Evolutionary conservation across 2,329 filamentous ascomycete genomes (phyloP), one percentile per base, ranked within the genome.

Genomic region (Elsinoe perseae): DNA sequence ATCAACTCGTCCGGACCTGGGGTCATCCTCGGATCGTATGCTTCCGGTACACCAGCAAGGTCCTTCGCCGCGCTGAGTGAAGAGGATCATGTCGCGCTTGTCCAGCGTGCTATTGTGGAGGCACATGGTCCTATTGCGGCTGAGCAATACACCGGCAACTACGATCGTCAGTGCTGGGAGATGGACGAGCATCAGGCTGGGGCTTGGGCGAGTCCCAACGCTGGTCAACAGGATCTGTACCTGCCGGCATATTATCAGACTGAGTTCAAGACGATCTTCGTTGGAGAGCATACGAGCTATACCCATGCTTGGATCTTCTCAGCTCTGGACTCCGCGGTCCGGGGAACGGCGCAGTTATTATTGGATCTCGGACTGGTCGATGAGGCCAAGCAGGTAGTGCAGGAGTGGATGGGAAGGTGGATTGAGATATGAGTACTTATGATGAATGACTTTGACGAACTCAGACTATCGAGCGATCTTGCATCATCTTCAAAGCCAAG

Each of bases 231-330:
- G 64, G 77, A 85, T 61, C 64, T 87, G 21, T 89, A 85, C 62
- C 72, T 89, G 7, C 85, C 86, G 0, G 81, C 84, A n/a, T 89
- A 86, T 64, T 87, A 85, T 64, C 79, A 83, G 65, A 87, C 84
- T 0, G 81, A 88, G 67, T 77, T 77, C 60, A 80, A 83, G 48
- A 82, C 84, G n/a, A 80, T 87, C 30, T 86, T 87, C 58, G 73
- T 85, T 1, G 71, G 71, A 10, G 58, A 60, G 42, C 58, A 60
- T 34, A 60, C 58, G 7, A 50, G 78, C 5, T 86, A 84, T 64
- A 89, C 85, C 0, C 85, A 88, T 64, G 84, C 83, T 1, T 87
- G 83, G 84, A 84, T 86, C 50, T 78, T 79, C 28, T 81, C 78
- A 2, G 84, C 85, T 1, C 70, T 88, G 3, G 84, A 88, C 64